Evolutionary conservation across 768 basidiomycete species (phyloP).

Genomic region (Trametes coccinea): DNA sequence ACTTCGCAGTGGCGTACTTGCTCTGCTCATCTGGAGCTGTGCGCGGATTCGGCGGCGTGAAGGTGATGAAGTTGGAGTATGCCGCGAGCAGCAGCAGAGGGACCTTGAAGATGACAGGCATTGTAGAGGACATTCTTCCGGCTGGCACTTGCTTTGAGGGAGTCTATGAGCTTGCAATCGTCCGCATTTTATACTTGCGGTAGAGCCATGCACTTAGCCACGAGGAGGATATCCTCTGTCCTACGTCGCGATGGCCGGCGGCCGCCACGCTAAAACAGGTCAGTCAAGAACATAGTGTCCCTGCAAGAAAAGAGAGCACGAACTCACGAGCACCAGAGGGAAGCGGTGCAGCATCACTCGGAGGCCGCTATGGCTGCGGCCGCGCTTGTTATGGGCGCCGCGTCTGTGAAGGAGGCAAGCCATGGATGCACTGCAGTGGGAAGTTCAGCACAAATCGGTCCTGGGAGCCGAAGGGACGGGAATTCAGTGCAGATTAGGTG

Average conservation of each 20-base stretch:
- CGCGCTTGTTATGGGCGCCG: neutral
- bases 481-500: neutral
- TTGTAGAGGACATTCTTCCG: neutral
- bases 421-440: constrained; percentile 1
- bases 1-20: constrained; percentile 12
- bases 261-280: neutral
- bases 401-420: neutral
- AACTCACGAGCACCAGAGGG: neutral
- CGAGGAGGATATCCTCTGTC: neutral
- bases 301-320: neutral
- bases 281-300: neutral
- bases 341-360: neutral
- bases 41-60: constrained; percentile 11
- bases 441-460: constrained; percentile 5
- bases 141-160: too few species aligned
- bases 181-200: neutral
- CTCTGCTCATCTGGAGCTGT: constrained; percentile 9
- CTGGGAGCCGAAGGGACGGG: constrained; percentile 16
- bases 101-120: neutral
- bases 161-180: neutral
- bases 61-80: constrained; percentile 14
- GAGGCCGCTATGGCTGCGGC: constrained; percentile 2
- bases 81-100: constrained; percentile 9
- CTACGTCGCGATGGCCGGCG: neutral
- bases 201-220: neutral